phyloP scores from a whole-genome alignment of 495 filamentous ascomycete species.

The Neurospora sp. region DNA sequence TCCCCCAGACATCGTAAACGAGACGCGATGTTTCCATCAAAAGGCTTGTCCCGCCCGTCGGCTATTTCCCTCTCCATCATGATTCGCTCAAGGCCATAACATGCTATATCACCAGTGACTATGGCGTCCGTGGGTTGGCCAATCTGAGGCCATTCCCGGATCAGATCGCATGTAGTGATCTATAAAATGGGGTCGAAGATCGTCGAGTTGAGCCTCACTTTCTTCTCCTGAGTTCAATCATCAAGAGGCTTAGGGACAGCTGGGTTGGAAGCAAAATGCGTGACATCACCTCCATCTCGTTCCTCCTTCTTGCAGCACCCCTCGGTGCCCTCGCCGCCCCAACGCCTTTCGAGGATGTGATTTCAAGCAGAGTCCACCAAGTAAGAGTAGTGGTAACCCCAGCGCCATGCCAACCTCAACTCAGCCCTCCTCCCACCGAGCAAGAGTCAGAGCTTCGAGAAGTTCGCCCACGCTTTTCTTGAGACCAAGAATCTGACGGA shows the following conservation, averaged over 20 bases:
- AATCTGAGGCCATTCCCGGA: neutral
- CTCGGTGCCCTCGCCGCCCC: neutral
- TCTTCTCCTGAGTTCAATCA: neutral
- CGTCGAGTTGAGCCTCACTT: neutral
- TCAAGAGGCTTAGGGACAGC: neutral
- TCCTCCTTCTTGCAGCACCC: neutral
- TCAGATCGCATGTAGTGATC: neutral
- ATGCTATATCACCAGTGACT: neutral
- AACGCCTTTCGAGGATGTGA: neutral
- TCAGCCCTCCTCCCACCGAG: constrained; percentile 11
- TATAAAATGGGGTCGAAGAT: neutral
- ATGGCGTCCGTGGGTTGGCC: neutral
- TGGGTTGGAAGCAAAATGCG: neutral
- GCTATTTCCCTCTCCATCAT: neutral
- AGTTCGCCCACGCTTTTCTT: constrained; percentile 26
- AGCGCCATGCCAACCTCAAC: constrained; percentile 6
- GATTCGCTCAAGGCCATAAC: neutral
- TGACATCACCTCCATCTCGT: neutral
- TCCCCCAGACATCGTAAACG: neutral
- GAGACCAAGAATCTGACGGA: constrained; percentile 22
- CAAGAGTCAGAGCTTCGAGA: constrained; percentile 19
- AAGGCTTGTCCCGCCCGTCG: neutral
- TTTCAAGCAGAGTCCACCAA: neutral
- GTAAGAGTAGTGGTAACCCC: constrained; percentile 8
- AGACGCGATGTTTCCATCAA: neutral